Conservation (phyloP, 2,329 filamentous ascomycete genomes). For the Magnaporthiopsis incrustans region DNA sequence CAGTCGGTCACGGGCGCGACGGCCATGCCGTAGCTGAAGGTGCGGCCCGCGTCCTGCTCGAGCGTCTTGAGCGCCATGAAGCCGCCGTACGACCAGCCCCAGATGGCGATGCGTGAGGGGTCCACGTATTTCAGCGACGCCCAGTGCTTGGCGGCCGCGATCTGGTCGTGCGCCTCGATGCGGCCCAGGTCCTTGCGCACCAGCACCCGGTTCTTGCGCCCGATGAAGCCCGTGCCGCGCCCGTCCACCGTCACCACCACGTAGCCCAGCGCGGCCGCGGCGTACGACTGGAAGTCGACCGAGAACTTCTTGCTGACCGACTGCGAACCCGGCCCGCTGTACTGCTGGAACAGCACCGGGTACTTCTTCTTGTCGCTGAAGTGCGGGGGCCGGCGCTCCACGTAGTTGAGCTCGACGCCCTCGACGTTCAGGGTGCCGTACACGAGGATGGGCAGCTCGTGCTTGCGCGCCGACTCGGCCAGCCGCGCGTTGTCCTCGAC, state of each 20-base stretch:
- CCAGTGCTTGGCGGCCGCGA: conserved; percentile 81
- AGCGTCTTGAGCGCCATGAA: conserved; percentile 94
- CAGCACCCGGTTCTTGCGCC: conserved; percentile 72
- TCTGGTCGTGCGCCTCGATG: conserved; percentile 84
- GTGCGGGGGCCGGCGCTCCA: conserved; percentile 84
- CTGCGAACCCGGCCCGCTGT: conserved; percentile 92
- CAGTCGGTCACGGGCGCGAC: conserved; percentile 98
- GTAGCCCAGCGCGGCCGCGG: conserved; percentile 81
- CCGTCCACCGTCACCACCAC: conserved; percentile 92
- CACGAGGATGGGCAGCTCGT: conserved; percentile 74
- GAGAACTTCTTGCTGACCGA: conserved; percentile 70
- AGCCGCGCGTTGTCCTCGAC: conserved; percentile 74
- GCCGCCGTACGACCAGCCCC: conserved; percentile 97
- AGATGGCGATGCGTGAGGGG: conserved; percentile 74
- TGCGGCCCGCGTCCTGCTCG: conserved; percentile 79
- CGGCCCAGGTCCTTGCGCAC: conserved; percentile 78
- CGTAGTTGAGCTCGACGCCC: conserved; percentile 59
- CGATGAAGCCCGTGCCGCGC: conserved; percentile 84
- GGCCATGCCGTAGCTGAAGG: conserved; percentile 95
- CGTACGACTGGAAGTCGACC: conserved; percentile 85
- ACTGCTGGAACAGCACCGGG: conserved; percentile 89
- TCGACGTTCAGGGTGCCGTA: conserved; percentile 84
- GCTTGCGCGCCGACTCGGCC: conserved; percentile 58
- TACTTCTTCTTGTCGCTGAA: conserved; percentile 81
- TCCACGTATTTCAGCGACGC: conserved; percentile 78